Conservation (phyloP, 2,329 filamentous ascomycete genomes). For the Fusarium guadeloupense region DNA sequence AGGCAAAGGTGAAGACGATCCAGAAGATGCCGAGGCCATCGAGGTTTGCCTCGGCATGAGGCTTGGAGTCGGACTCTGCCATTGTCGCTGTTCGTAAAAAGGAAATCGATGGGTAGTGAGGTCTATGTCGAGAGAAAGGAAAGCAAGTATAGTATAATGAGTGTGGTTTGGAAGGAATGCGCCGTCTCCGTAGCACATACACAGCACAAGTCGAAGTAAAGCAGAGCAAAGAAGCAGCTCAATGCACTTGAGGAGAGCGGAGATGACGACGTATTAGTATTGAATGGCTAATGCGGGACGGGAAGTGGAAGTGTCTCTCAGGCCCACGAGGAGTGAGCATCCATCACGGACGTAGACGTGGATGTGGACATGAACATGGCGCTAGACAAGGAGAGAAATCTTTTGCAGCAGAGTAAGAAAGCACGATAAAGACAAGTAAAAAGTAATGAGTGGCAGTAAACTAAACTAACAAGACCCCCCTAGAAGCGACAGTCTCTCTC, state of each 20-base stretch:
- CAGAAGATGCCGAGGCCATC: conserved; percentile 55
- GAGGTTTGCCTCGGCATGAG: conserved; percentile 46
- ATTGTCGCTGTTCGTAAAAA: conserved; percentile 9
- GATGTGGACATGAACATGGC: not conserved
- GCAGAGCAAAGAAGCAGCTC: not conserved
- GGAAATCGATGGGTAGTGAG: not conserved
- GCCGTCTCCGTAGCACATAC: conserved; percentile 8
- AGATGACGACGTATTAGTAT: conserved; percentile 31
- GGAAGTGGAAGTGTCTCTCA: conserved; percentile 1
- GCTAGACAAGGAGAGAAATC: conserved; percentile 14
- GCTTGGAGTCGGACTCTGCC: conserved; percentile 36
- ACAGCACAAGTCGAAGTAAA: not conserved
- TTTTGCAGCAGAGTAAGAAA: conserved; percentile 1
- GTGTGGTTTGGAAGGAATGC: conserved; percentile 38
- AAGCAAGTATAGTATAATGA: conserved; percentile 24
- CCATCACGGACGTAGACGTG: not conserved
- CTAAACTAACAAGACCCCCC: not conserved
- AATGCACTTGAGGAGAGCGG: not conserved
- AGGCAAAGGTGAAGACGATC: conserved; percentile 49
- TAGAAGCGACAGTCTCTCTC: not conserved
- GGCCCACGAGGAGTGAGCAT: conserved; percentile 5
- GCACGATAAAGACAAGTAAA: not conserved
- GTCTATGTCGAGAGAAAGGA: not conserved
- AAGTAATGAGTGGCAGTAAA: not conserved
- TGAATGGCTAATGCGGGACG: not conserved